Base-by-base conservation (phyloP, 202 grass and related monocot genomes). In the Carex sylvatica region DNA sequence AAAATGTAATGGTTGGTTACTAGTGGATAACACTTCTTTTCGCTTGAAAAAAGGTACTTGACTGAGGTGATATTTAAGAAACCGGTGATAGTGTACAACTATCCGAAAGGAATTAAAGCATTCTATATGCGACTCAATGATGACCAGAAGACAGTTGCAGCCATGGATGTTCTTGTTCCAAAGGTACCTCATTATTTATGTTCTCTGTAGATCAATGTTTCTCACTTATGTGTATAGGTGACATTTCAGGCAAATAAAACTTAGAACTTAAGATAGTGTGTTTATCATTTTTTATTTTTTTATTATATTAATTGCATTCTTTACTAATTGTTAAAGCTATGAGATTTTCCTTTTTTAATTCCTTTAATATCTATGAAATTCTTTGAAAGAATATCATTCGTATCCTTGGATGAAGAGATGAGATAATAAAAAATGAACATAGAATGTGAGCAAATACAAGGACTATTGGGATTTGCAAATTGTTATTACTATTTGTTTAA, bases 131-230 rank as follows among this genome's bases (percentile, higher is more conserved):
- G 84, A 82, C 83, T 94, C 62, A 97, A 97, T 80, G 90, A 94
- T 78, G 94, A 97, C 66, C 66, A 87, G 72, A 97, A 94, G 46
- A 97, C 95, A 1, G 95, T 97, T 26, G 95, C 95, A 70, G 95
- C 95, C 38, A 97, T 97, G 95, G 95, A 97, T 89, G 94, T 97
- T 81, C 94, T 97, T 88, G 95, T 97, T 74, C 95, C 95, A 9
- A 97, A 97, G 95, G 95, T 94, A 87, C 52, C 54, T 79, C 8
- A 55, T 81, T 7, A 30, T 65, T 23, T 65, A 44, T n/a, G 23
- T 15, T 23, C 46, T 58, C 36, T 30, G 33, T 54, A 16, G 26
- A 20, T 30, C 24, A 69, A 79, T 59, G 19, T 0, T 42, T 46
- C 26, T 81, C 70, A 12, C 2, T 49, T 49, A 7, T 40, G 46